A percentile compares a stretch with the other conserved stretches of the same genome.
These are phyloP conservation scores for Cladosporium sp. DNA, from an alignment of 2,329 filamentous ascomycete genomes.

Conservation along the genomic window DNA sequence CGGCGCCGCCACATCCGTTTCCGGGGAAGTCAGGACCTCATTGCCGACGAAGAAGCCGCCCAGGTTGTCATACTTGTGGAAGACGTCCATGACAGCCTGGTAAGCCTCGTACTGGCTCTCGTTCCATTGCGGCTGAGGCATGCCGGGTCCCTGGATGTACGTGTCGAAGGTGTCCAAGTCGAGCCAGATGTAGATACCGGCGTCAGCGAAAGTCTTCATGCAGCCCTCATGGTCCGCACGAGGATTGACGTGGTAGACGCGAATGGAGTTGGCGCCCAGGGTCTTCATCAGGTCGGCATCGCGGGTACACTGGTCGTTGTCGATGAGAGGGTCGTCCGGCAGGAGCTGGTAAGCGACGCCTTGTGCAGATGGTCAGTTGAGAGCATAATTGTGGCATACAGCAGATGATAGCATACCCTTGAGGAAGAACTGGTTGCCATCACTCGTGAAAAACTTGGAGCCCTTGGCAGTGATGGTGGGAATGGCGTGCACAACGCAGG, in stretches of 20 bases:
- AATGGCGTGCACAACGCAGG: constrained; percentile 41
- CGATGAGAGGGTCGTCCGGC: constrained; percentile 72
- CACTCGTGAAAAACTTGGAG: constrained; percentile 80
- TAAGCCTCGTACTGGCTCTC: constrained; percentile 68
- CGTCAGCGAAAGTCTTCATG: constrained; percentile 77
- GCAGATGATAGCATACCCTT: constrained; percentile 59
- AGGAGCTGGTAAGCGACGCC: constrained; percentile 49
- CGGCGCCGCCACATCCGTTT: constrained; percentile 66
- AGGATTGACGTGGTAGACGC: constrained; percentile 81
- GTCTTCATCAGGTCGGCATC: constrained; percentile 77
- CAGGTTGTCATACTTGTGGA: constrained; percentile 75
- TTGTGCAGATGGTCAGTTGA: constrained; percentile 44
- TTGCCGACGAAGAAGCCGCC: constrained; percentile 87
- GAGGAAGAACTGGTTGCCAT: constrained; percentile 80
- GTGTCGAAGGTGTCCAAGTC: constrained; percentile 77
- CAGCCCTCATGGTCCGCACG: constrained; percentile 70
- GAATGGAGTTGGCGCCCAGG: constrained; percentile 79
- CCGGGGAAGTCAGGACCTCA: constrained; percentile 68
- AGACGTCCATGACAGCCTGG: constrained; percentile 71
- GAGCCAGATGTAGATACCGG: constrained; percentile 79
- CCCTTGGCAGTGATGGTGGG: constrained; percentile 63
- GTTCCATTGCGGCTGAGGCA: constrained; percentile 66
- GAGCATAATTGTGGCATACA: background rate
- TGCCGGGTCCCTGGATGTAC: constrained; percentile 52
- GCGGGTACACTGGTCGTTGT: constrained; percentile 72